These are phyloP conservation scores for Fomes fomentarius DNA, from an alignment of 1,284 basidiomycete species.

Conservation along the genomic window DNA sequence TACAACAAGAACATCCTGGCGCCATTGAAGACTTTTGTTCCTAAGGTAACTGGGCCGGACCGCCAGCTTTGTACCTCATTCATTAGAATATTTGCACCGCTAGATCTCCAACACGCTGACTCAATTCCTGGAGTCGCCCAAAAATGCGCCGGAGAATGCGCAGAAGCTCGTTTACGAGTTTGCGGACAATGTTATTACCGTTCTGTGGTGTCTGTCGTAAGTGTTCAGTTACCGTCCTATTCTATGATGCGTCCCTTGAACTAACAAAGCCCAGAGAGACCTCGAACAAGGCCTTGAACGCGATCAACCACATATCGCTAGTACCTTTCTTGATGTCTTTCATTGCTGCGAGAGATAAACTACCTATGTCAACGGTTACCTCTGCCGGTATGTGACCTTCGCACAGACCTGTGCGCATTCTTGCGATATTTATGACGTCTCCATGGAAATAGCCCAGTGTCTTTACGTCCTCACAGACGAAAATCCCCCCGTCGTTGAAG, in stretches of 20 bases:
- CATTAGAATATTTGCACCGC: not conserved
- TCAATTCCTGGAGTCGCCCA: constrained; percentile 65
- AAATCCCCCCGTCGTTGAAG: constrained; percentile 69
- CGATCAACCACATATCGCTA: constrained; percentile 80
- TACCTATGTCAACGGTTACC: constrained; percentile 72
- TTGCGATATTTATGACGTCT: constrained; percentile 4
- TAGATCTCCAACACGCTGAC: constrained; percentile 80
- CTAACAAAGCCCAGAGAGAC: constrained; percentile 72
- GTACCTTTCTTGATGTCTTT: constrained; percentile 87
- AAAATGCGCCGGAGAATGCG: constrained; percentile 64
- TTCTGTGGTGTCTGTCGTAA: constrained; percentile 93
- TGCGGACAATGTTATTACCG: constrained; percentile 88
- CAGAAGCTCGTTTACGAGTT: constrained; percentile 84
- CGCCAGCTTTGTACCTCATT: constrained; percentile 1
- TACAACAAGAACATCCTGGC: constrained; percentile 92
- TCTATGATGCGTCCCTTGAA: constrained; percentile 17
- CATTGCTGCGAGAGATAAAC: constrained; percentile 64
- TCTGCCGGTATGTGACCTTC: constrained; percentile 65
- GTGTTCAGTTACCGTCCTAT: constrained; percentile 30
- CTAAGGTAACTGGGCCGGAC: constrained; percentile 58
- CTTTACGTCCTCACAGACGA: constrained; percentile 91
- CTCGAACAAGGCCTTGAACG: constrained; percentile 86
- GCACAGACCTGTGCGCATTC: constrained; percentile 5
- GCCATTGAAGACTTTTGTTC: constrained; percentile 72
- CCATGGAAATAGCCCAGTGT: constrained; percentile 70